Percentiles rank a stretch among this genome's conserved stretches.
These are phyloP conservation scores for Sanghuangporus weigelae DNA, from an alignment of 1,284 basidiomycete genomes.

Conservation along the genomic window DNA sequence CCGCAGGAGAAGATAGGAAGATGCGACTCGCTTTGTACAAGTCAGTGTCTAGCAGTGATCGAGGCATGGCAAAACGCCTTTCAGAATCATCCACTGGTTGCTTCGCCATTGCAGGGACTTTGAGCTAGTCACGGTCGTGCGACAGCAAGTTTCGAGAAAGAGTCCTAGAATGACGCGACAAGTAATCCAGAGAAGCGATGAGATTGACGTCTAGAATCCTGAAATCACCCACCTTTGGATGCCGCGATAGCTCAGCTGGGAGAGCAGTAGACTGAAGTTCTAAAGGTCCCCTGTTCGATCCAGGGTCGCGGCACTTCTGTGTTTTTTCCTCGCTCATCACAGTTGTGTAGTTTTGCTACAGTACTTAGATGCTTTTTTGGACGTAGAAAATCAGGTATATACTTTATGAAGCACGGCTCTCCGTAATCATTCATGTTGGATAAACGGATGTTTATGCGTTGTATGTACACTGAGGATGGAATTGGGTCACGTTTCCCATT, in stretches of 20 bases:
- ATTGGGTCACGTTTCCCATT: too few species aligned
- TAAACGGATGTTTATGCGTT: too few species aligned
- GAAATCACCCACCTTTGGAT: not conserved
- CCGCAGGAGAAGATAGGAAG: not conserved
- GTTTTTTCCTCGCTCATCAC: not conserved
- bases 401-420: too few species aligned
- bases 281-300: slow-evolving; percentile 17
- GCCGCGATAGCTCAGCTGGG: slow-evolving; percentile 9
- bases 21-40: slow-evolving; percentile 68
- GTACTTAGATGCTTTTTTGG: too few species aligned
- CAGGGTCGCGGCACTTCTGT: slow-evolving; percentile 16
- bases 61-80: slow-evolving; percentile 28
- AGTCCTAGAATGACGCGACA: not conserved
- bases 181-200: not conserved
- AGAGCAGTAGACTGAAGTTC: slow-evolving; percentile 18
- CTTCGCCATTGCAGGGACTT: not conserved
- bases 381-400: too few species aligned
- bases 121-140: not conserved
- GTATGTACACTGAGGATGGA: too few species aligned
- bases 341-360: too few species aligned
- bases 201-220: not conserved
- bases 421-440: too few species aligned
- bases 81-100: not conserved
- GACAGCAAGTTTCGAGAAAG: not conserved
- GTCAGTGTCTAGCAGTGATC: slow-evolving; percentile 90